Base-by-base conservation (phyloP, 306 rosid species). In the Macrotyloma uniflorum region DNA sequence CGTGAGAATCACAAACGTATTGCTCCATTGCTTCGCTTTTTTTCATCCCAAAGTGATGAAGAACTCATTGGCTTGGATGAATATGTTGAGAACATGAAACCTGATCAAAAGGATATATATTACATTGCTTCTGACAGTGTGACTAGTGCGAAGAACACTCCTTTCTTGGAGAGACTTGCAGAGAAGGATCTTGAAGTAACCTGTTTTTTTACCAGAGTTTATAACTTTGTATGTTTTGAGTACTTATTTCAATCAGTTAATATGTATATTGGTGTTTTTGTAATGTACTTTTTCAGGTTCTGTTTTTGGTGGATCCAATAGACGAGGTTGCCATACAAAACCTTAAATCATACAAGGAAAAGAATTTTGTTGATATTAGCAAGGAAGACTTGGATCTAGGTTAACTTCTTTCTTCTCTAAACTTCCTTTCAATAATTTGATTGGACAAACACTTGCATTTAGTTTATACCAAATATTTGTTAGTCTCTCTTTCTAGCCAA, bases 301-400 rank as follows among this genome's bases (percentile, higher is more conserved):
- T 95, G 83, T 95, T 70, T 86, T 90, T 95, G 79, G 98, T 95
- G 67, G 99, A 95, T 85, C 94, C 99, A 35, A 95, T 95, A 66
- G 98, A 95, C 8, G 99, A 95, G 90, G 88, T 95, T 80, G 97
- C 99, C 67, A 43, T 95, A 87, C 98, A 93, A 85, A 95, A 93
- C 86, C 90, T 95, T 54, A 93, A 93, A 79, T 84, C 97, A 53
- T 95, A 85, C 86, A 93, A 93, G 89, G 99, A 95, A 26, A 95
- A 93, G 85, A 86, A 91, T 81, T 95, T 95, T 75, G 86, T 93
- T 78, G 99, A 95, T 83, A 93, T 93, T 87, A 93, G 96, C 96
- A 95, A 95, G 90, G 98, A 95, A 87, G 99, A 93, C 79, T 83
- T 95, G 78, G 97, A 93, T 82, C 82, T 95, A 85, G 99, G 99